A percentile compares a stretch with the other conserved stretches of the same genome.
Evolutionary conservation across 2,329 filamentous ascomycete genomes (phyloP).

Genomic region (Leptographium flavum): DNA sequence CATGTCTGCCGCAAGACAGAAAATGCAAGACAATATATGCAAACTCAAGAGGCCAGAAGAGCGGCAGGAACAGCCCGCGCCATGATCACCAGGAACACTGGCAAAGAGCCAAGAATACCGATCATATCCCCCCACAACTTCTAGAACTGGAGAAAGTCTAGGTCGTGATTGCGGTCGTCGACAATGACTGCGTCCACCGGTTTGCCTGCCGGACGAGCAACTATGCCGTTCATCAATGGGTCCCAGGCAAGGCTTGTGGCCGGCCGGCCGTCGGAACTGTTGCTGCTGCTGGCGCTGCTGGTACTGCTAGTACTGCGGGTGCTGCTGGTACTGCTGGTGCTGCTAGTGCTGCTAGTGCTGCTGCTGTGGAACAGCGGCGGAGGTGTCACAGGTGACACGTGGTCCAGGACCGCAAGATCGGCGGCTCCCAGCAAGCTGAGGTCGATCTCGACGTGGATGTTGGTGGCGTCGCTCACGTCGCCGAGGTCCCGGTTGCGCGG

Average conservation of each 20-base stretch:
- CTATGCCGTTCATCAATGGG: constrained; percentile 6
- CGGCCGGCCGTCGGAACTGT: neutral
- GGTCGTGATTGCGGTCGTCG: neutral
- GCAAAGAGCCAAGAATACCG: neutral
- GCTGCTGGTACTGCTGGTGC: neutral
- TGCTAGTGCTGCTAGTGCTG: neutral
- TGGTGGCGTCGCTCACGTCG: too few relatives aligned
- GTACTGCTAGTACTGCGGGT: neutral
- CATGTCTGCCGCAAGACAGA: too few relatives aligned
- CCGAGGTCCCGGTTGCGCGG: constrained; percentile 11
- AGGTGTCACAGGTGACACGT: neutral
- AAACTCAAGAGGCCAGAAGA: too few relatives aligned
- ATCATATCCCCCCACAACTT: neutral
- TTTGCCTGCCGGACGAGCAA: neutral
- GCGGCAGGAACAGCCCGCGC: too few relatives aligned
- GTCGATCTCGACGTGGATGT: neutral
- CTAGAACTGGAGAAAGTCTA: constrained; percentile 1
- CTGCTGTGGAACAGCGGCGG: constrained; percentile 1
- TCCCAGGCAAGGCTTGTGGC: constrained; percentile 13
- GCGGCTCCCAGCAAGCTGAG: neutral
- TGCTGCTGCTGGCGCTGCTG: neutral
- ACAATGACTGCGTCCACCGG: too few relatives aligned
- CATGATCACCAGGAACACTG: too few relatives aligned
- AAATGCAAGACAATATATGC: too few relatives aligned
- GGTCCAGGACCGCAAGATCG: neutral